Conservation (phyloP, 306 rosid genomes). For the Abrus precatorius region DNA sequence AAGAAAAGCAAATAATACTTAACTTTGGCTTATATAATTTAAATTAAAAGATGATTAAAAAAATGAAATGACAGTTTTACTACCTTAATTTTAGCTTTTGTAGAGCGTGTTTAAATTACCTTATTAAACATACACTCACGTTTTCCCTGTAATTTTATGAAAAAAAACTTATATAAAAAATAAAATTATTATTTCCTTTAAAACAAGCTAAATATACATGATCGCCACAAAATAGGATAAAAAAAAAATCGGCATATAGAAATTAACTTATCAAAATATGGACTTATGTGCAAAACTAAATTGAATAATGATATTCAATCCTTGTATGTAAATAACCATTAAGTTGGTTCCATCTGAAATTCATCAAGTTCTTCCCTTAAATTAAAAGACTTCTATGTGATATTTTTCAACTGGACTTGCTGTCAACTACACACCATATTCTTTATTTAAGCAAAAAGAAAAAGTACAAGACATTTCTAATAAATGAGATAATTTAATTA, state of each 20-base stretch:
- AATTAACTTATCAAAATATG: neutral
- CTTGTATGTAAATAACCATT: neutral
- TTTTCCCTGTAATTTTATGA: no score
- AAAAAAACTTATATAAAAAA: no score
- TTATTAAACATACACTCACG: no score
- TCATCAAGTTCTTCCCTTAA: neutral
- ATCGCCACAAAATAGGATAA: no score
- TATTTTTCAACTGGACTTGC: neutral
- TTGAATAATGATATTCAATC: neutral
- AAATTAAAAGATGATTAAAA: neutral
- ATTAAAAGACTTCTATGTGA: no score
- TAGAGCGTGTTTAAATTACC: no score
- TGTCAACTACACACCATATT: constrained; percentile 8
- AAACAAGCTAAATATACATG: no score
- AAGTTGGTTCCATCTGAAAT: neutral
- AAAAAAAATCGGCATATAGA: neutral
- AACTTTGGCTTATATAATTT: neutral
- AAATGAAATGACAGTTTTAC: no score
- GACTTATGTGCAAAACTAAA: neutral
- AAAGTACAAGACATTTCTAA: neutral
- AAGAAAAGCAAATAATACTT: no score
- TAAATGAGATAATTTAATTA: neutral
- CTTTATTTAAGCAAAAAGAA: neutral
- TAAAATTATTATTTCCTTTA: no score
- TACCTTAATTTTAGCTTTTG: no score